Evolutionary conservation across 2,329 filamentous ascomycete species (phyloP).

Genomic region (Fusarium domesticum): DNA sequence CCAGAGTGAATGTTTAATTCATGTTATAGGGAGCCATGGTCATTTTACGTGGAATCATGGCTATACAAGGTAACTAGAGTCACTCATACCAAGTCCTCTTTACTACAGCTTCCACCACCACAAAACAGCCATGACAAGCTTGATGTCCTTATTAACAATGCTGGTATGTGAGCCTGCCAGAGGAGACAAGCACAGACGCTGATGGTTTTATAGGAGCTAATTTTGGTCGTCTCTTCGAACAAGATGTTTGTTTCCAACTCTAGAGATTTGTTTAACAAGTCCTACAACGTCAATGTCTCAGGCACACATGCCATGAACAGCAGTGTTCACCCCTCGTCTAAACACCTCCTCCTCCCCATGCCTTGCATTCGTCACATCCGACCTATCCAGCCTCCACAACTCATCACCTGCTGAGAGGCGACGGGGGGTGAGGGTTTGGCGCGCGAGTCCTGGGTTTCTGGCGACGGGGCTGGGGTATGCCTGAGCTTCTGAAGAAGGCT

Average conservation of each 20-base stretch:
- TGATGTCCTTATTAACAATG: conserved; percentile 58
- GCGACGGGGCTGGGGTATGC: conserved; percentile 43
- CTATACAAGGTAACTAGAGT: too few species aligned
- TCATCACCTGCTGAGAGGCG: conserved; percentile 40
- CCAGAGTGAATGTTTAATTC: too few species aligned
- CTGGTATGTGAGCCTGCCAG: conserved; percentile 35
- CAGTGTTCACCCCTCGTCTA: conserved; percentile 43
- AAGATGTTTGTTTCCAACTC: conserved; percentile 27
- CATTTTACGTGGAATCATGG: too few species aligned
- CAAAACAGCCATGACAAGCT: too few species aligned
- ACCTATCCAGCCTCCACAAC: conserved; percentile 39
- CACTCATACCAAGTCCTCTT: too few species aligned
- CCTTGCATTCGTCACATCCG: conserved; percentile 48
- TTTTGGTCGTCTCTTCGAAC: conserved; percentile 39
- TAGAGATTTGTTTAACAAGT: conserved; percentile 43
- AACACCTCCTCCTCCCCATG: conserved; percentile 41
- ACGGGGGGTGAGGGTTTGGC: conserved; percentile 51
- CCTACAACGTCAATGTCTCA: conserved; percentile 50
- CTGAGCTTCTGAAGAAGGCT: conserved; percentile 32
- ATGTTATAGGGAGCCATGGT: too few species aligned
- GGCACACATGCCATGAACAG: conserved; percentile 43
- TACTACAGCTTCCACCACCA: too few species aligned
- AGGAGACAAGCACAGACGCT: neutral
- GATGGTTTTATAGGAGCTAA: conserved; percentile 34
- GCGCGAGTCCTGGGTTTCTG: conserved; percentile 47